Conservation (phyloP, 257 asterid genomes). For the Fraxinus pennsylvanica region DNA sequence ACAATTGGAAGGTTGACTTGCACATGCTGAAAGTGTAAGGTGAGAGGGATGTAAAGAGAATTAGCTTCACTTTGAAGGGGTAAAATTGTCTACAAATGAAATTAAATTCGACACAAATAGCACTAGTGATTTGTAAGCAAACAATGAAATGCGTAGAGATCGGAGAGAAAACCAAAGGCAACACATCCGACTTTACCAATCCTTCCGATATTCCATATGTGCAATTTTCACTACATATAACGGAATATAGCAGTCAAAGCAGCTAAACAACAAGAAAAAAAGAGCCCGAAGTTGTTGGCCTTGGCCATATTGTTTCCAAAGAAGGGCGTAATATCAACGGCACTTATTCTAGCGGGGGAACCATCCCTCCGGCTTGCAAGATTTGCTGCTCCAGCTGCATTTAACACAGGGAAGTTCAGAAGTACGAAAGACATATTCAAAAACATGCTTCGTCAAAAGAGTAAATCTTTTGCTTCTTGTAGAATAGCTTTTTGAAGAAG, state of each 20-base stretch:
- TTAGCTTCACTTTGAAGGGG: neutral
- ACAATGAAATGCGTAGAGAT: neutral
- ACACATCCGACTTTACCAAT: neutral
- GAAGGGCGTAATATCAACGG: neutral
- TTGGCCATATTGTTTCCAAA: constrained; percentile 5
- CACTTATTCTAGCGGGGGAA: constrained; percentile 45
- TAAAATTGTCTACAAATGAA: neutral
- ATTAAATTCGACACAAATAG: neutral
- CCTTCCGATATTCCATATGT: neutral
- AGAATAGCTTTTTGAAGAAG: too few relatives aligned
- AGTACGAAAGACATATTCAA: neutral
- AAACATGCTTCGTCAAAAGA: neutral
- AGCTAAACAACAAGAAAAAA: constrained; percentile 1
- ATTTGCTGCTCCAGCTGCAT: constrained; percentile 82
- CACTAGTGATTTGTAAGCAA: constrained; percentile 5
- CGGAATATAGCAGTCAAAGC: constrained; percentile 17
- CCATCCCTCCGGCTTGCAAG: constrained; percentile 71
- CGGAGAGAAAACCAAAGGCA: constrained; percentile 10
- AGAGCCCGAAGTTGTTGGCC: neutral
- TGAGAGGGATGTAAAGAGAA: neutral
- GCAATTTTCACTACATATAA: constrained; percentile 21
- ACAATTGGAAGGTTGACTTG: neutral
- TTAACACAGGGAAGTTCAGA: neutral
- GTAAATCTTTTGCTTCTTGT: too few relatives aligned
- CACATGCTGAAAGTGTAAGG: neutral